A percentile compares a stretch with the other conserved stretches of the same genome.
phyloP scores from a whole-genome alignment of 441 rosid genomes.

The Jatropha podagrica region DNA sequence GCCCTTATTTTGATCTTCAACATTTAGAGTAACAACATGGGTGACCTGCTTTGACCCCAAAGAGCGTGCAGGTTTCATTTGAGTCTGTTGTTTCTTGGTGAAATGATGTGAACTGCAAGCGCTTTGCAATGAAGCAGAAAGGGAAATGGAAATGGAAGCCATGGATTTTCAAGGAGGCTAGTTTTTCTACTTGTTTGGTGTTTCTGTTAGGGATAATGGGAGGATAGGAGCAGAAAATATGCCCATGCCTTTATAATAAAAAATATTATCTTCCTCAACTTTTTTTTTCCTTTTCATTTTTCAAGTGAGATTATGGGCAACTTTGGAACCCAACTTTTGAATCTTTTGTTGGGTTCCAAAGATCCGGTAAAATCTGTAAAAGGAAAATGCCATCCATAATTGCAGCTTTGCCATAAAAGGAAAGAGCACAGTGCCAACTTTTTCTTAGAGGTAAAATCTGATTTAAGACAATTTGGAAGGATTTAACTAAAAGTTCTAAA shows the following conservation, averaged over 20 bases:
- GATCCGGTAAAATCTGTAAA: background rate
- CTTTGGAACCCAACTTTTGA: background rate
- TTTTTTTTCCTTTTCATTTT: slow-evolving; percentile 3
- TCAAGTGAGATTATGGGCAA: slow-evolving; percentile 25
- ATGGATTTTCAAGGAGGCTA: slow-evolving; percentile 16
- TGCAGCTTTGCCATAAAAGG: background rate
- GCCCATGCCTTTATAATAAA: slow-evolving; percentile 44
- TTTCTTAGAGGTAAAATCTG: background rate
- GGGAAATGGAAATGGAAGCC: slow-evolving; percentile 51
- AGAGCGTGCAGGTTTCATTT: slow-evolving; percentile 23
- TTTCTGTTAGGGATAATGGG: slow-evolving; percentile 1
- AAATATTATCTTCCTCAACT: slow-evolving; percentile 32
- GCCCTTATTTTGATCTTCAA: slow-evolving; percentile 34
- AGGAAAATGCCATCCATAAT: no score
- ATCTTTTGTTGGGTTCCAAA: background rate
- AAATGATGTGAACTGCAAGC: slow-evolving; percentile 31
- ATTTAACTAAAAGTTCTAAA: no score
- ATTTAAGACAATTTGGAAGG: no score
- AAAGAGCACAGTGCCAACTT: background rate
- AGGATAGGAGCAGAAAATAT: slow-evolving; percentile 3
- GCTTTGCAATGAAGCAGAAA: slow-evolving; percentile 42
- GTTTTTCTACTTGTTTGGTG: background rate
- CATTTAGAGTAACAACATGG: slow-evolving; percentile 26
- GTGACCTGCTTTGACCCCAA: slow-evolving; percentile 38
- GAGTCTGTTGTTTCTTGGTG: slow-evolving; percentile 30